Evolutionary conservation across 306 rosid species (phyloP), one percentile per base, ranked within the genome.

Genomic region (Quercus engelmannii): DNA sequence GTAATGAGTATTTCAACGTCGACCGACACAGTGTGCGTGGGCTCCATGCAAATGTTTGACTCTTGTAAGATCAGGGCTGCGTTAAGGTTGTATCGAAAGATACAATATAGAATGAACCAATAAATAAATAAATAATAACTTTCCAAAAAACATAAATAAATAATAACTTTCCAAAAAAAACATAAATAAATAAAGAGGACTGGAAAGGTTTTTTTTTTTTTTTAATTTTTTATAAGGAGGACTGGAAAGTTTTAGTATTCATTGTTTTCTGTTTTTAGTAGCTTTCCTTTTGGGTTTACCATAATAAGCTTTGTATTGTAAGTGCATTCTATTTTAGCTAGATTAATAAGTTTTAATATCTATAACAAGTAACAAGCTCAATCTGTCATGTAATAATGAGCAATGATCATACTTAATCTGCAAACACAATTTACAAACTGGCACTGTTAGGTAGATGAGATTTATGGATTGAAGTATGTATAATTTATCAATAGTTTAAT

Each of bases 21-120:
- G 75, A 79, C 88, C 85, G 85, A 80, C 85, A 84, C 83, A 35
- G 67, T 80, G 62, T 71, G 30, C 69, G 74, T 80, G 82, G 87
- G 77, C 79, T 26, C 84, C 87, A 76, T 67, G 25, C 26, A 71
- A 73, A 25, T 65, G 76, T 80, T 80, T 74, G 74, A 80, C 79
- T 72, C 58, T 6, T 2, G 4, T 73, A 54, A 63, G 77, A 59
- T 70, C 56, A 69, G 61, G 75, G 15, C 12, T 25, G 2, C 31
- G 31, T 58, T 9, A 4, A 18, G 49, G 71, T 33, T 31, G 25
- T 43, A 8, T 20, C 35, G 55, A 14, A 79, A 51, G 31, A 72
- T 61, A 35, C 49, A 73, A 69, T 10, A 20, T 3, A 31, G n/a
- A 15, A 52, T 14, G 18, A 30, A 33, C 2, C 61, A 43, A 72